Base-by-base conservation (phyloP, 441 rosid genomes). In the Brassica balearica region DNA sequence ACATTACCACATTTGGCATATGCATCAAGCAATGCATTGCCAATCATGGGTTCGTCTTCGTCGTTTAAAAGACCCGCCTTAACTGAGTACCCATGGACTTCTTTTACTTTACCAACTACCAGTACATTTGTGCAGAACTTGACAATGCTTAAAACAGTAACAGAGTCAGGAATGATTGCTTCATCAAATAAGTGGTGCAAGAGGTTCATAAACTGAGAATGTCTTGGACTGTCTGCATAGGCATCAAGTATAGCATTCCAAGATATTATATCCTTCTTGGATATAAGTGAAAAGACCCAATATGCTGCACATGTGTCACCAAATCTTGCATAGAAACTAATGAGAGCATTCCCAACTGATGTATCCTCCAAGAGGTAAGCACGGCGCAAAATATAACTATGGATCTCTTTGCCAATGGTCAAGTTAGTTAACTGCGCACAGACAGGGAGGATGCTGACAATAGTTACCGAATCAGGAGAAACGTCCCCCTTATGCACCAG, bases 211-310 rank as follows among this genome's bases (percentile, higher is more conserved):
- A 90, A 90, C 76, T 8, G 79, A 62, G 77, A 71, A 77, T 76
- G 79, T 59, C 64, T 71, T 61, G 73, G 81, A 67, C 75, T 77
- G 65, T 77, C 98, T 97, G 79, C 80, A 48, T 88, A 84, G 69
- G 90, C 86, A 83, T 88, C 92, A 71, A 93, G 95, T 76, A 93
- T 77, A 19, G 91, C 82, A 85, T 93, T 93, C 98, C 98, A 93
- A 65, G 97, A 92, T 83, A 93, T 88, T 78, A 92, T 15, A 79
- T 93, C 97, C 85, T 84, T 89, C 73, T 67, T 69, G 56, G 83
- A 71, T 46, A 88, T 88, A 85, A 86, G 78, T 8, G 84, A 80
- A 84, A 90, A 92, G 27, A 86, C 85, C 66, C 51, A 72, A 78
- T 83, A 82, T 53, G 97, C 89, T 36, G 90, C 84, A 55, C 83